Conservation (phyloP, 768 basidiomycete species). For the Lactarius sanguifluus region DNA sequence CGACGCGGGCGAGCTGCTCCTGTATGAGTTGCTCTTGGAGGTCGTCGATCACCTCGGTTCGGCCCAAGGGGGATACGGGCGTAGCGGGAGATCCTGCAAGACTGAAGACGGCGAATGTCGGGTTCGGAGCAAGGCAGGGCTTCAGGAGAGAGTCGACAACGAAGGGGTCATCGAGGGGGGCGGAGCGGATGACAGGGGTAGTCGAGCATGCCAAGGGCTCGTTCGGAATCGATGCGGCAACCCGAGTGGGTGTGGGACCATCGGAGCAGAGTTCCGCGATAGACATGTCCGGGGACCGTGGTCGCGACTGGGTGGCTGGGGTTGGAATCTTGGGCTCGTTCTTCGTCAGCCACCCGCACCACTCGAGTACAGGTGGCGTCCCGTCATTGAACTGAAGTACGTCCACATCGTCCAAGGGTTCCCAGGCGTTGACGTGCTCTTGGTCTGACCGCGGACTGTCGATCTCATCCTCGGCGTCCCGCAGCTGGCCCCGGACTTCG, state of each 20-base stretch:
- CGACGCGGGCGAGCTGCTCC: slow-evolving; percentile 8
- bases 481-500: slow-evolving; percentile 7
- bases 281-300: slow-evolving; percentile 8
- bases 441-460: neutral
- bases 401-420: neutral
- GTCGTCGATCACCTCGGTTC: neutral
- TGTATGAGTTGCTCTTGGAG: slow-evolving; percentile 1
- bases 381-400: neutral
- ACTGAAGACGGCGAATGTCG: neutral
- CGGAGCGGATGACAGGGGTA: neutral
- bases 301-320: neutral
- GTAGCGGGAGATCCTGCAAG: neutral
- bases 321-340: neutral
- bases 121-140: neutral
- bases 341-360: slow-evolving; percentile 4
- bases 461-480: neutral
- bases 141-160: neutral
- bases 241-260: neutral
- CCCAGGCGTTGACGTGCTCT: neutral
- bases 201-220: slow-evolving; percentile 2
- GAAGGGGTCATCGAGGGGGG: slow-evolving; percentile 9
- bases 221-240: neutral
- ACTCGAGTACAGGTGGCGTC: slow-evolving; percentile 7
- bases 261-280: neutral
- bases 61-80: neutral